phyloP scores from a whole-genome alignment of 768 basidiomycete genomes.

The Leccinum subgranulosum region DNA sequence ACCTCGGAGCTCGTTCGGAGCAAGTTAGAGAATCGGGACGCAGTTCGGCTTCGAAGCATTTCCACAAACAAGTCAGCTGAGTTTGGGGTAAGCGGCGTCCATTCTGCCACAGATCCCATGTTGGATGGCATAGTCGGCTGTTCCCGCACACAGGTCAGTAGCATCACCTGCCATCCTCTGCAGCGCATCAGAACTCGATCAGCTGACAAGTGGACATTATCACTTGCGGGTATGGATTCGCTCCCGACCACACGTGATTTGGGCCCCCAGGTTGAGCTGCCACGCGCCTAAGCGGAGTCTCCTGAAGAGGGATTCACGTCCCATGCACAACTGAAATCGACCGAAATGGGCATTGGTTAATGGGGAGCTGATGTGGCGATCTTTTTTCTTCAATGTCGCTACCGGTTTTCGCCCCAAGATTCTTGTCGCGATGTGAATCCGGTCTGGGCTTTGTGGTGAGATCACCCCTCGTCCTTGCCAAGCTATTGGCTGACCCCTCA shows the following conservation, averaged over 20 bases:
- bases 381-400: constrained; percentile 47
- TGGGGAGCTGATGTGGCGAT: constrained; percentile 27
- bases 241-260: constrained; percentile 3
- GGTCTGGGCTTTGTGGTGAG: constrained; percentile 24
- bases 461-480: neutral
- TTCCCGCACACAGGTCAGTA: constrained; percentile 42
- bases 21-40: constrained; percentile 53
- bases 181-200: constrained; percentile 11
- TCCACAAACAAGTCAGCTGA: constrained; percentile 17
- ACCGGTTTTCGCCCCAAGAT: constrained; percentile 23
- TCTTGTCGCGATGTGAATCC: constrained; percentile 20
- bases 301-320: neutral
- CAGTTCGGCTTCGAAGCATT: constrained; percentile 51
- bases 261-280: neutral
- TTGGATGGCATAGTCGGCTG: constrained; percentile 2
- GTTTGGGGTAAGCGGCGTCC: constrained; percentile 21
- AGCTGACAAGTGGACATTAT: constrained; percentile 35
- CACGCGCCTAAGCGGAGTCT: neutral
- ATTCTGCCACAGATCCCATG: constrained; percentile 2
- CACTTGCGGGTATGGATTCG: constrained; percentile 28
- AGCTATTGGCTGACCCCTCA: neutral
- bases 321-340: constrained; percentile 2
- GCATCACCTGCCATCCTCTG: constrained; percentile 29
- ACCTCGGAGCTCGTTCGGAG: constrained; percentile 34
- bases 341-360: neutral